phyloP scores from a whole-genome alignment of 768 basidiomycete genomes.

The Lactarius trivialis region DNA sequence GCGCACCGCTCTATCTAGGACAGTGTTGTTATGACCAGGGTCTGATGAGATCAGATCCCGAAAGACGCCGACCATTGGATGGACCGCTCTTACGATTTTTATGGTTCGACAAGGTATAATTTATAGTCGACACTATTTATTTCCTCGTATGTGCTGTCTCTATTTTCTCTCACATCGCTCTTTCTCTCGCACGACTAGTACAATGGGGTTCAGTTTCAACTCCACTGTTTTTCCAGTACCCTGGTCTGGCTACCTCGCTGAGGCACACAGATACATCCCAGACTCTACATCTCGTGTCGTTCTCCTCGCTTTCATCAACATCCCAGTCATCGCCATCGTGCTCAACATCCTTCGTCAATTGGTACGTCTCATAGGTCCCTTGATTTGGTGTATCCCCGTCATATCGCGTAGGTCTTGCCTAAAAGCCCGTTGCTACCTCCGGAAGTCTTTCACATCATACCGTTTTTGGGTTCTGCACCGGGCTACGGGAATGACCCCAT shows the following conservation, averaged over 20 bases:
- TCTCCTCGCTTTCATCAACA: conserved; percentile 49
- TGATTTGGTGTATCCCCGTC: conserved; percentile 1
- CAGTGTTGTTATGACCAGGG: too few relatives aligned
- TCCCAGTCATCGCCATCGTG: conserved; percentile 59
- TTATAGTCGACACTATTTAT: background rate
- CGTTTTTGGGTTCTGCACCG: conserved; percentile 83
- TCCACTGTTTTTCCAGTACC: conserved; percentile 20
- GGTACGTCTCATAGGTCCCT: conserved; percentile 38
- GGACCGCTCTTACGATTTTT: too few relatives aligned
- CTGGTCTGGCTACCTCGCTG: conserved; percentile 28
- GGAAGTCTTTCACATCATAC: conserved; percentile 88
- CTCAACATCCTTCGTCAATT: conserved; percentile 77
- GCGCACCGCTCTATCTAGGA: too few relatives aligned
- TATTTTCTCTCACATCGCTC: background rate
- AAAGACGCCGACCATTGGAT: too few relatives aligned
- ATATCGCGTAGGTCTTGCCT: conserved; percentile 49
- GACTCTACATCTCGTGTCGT: conserved; percentile 25
- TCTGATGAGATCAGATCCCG: too few relatives aligned
- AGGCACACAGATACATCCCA: conserved; percentile 25
- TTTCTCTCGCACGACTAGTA: background rate
- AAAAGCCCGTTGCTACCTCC: conserved; percentile 75
- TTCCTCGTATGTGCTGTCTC: background rate
- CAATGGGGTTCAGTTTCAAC: conserved; percentile 26
- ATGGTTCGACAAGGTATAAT: conserved; percentile 1
- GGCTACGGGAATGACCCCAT: conserved; percentile 90